Percentiles rank a stretch among this genome's conserved stretches.
Evolutionary conservation across 345 rosid genomes (phyloP).

Genomic region (Eucalyptus cloeziana): DNA sequence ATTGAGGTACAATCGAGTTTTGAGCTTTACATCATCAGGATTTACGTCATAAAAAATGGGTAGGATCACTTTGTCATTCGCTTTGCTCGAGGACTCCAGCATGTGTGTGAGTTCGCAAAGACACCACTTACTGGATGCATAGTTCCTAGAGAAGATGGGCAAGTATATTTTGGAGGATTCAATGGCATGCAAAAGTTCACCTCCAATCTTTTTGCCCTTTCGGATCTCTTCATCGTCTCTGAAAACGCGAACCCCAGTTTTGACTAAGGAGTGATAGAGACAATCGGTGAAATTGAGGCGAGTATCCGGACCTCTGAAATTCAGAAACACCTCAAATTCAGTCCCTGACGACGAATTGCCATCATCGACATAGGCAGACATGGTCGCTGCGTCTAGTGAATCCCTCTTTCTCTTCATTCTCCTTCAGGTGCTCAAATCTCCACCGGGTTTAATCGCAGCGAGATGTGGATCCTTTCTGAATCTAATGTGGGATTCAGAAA

Average conservation of each 20-base stretch:
- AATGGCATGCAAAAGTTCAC: neutral
- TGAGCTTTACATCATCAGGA: neutral
- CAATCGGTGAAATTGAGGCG: neutral
- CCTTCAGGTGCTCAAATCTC: neutral
- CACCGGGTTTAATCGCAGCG: neutral
- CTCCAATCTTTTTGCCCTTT: neutral
- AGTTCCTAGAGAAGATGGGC: neutral
- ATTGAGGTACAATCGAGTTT: neutral
- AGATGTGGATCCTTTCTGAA: neutral
- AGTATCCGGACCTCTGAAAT: neutral
- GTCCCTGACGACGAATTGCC: rapidly evolving
- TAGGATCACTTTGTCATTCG: neutral
- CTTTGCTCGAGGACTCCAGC: neutral
- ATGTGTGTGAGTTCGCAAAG: neutral
- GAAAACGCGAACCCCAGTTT: neutral
- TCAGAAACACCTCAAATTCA: neutral
- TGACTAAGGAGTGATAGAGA: neutral
- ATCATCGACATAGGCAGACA: neutral
- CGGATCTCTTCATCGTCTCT: neutral
- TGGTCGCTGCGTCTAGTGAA: rapidly evolving
- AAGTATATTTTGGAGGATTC: neutral
- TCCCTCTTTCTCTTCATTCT: neutral
- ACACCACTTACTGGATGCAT: neutral
- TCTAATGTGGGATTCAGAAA: neutral
- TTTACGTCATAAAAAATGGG: neutral